Evolutionary conservation across 345 rosid genomes (phyloP).

Genomic region (Aquilaria malaccensis): DNA sequence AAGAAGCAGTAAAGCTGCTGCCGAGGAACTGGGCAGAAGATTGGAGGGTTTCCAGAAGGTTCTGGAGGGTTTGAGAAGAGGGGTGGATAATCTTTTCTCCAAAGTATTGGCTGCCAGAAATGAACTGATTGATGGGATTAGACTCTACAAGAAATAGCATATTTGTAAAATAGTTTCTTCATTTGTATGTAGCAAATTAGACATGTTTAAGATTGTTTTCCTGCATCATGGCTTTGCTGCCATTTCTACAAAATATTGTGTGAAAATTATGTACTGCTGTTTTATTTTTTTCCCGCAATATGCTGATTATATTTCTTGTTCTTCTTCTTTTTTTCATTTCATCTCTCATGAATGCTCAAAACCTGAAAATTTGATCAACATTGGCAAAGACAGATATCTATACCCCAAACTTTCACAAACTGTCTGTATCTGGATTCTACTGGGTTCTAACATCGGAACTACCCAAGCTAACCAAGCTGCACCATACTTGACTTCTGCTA

Average conservation of each 20-base stretch:
- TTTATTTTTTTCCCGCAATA: too few species aligned
- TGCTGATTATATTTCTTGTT: too few species aligned
- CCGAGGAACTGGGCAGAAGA: conserved; percentile 34
- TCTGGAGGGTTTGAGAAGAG: conserved; percentile 30
- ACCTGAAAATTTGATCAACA: neutral
- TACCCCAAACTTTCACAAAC: conserved; percentile 3
- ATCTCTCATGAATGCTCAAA: neutral
- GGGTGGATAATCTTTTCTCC: conserved; percentile 42
- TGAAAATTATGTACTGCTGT: too few species aligned
- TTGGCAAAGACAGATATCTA: conserved; percentile 10
- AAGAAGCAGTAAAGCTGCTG: conserved; percentile 12
- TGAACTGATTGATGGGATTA: conserved; percentile 32
- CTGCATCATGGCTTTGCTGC: too few species aligned
- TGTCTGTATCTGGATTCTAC: neutral
- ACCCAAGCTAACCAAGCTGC: conserved; percentile 16
- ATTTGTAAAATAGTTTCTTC: neutral
- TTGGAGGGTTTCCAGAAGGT: conserved; percentile 32
- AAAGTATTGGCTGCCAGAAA: conserved; percentile 41
- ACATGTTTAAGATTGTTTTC: neutral
- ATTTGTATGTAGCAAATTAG: neutral
- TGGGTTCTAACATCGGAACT: conserved; percentile 5
- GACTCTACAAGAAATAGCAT: conserved; percentile 15
- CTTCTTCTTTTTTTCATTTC: neutral
- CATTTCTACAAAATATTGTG: too few species aligned
- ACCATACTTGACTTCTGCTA: conserved; percentile 18